These are phyloP conservation scores for Clarireedia homoeocarpa DNA, from an alignment of 2,329 filamentous ascomycete species.

Conservation along the genomic window DNA sequence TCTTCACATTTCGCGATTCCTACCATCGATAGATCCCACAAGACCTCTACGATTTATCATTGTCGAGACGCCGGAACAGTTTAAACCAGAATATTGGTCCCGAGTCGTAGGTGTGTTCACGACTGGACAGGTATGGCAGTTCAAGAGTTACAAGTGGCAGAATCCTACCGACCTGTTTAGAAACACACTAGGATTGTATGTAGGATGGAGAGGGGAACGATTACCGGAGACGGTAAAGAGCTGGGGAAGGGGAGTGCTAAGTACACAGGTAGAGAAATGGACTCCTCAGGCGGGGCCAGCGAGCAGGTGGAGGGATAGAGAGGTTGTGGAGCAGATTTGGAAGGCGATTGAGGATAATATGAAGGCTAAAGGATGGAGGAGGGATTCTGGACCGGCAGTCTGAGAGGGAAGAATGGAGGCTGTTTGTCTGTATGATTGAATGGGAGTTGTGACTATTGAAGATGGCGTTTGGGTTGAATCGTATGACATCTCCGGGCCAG, in stretches of 20 bases:
- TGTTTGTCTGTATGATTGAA: not conserved
- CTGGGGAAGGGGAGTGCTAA: conserved; percentile 80
- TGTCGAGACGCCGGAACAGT: conserved; percentile 85
- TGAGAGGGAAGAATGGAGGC: not conserved
- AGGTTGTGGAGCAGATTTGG: conserved; percentile 92
- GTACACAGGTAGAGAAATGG: conserved; percentile 79
- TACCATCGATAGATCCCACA: conserved; percentile 62
- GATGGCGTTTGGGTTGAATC: conserved; percentile 2
- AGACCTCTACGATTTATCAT: conserved; percentile 88
- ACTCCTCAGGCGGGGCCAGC: conserved; percentile 41
- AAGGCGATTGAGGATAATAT: conserved; percentile 80
- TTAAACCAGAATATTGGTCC: conserved; percentile 97
- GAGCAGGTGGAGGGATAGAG: conserved; percentile 72
- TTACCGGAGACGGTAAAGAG: conserved; percentile 68
- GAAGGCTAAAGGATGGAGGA: conserved; percentile 75
- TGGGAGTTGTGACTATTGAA: not conserved
- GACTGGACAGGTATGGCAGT: conserved; percentile 96
- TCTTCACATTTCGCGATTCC: conserved; percentile 72
- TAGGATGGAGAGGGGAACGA: conserved; percentile 84
- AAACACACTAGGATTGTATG: conserved; percentile 78
- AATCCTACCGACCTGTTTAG: conserved; percentile 82
- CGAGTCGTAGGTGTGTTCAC: conserved; percentile 95
- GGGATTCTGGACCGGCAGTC: conserved; percentile 51
- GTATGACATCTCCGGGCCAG: not conserved
- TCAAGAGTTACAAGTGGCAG: conserved; percentile 96